Conservation (phyloP, 1,284 basidiomycete species). For the Psilocybe mexicana region DNA sequence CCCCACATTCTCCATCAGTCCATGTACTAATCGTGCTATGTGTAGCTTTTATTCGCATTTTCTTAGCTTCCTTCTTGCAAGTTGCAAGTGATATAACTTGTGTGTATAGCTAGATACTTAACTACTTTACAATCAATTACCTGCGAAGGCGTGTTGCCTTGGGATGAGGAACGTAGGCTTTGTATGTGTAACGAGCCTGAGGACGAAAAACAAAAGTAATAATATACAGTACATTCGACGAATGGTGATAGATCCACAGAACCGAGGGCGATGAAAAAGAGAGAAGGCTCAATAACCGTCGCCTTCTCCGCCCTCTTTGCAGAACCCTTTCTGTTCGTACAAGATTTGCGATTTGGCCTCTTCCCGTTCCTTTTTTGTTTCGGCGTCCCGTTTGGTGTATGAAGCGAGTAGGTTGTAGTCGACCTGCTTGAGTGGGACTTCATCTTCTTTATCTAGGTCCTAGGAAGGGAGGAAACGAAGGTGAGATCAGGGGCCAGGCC, state of each 20-base stretch:
- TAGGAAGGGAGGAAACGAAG: conserved; percentile 32
- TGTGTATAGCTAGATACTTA: conserved; percentile 19
- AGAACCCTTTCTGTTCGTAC: conserved; percentile 79
- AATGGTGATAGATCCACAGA: background rate
- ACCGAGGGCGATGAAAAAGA: background rate
- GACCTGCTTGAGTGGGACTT: conserved; percentile 77
- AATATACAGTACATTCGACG: background rate
- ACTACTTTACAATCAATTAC: conserved; percentile 20
- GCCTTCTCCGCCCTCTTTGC: conserved; percentile 88
- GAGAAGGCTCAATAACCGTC: conserved; percentile 69
- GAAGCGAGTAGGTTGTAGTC: conserved; percentile 70
- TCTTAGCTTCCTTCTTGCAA: conserved; percentile 14
- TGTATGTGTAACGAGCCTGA: background rate
- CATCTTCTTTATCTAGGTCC: conserved; percentile 94
- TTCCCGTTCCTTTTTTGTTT: conserved; percentile 68
- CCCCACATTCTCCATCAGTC: conserved; percentile 13
- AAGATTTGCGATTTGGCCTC: conserved; percentile 75
- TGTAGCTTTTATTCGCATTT: conserved; percentile 15
- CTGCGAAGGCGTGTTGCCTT: background rate
- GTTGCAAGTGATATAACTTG: conserved; percentile 20
- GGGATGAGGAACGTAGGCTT: background rate
- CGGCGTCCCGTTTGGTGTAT: conserved; percentile 72
- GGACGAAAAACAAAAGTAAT: background rate
- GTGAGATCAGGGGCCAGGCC: background rate
- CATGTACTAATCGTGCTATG: conserved; percentile 15